phyloP scores from a whole-genome alignment of 495 filamentous ascomycete species.

The Penicillium daleae region DNA sequence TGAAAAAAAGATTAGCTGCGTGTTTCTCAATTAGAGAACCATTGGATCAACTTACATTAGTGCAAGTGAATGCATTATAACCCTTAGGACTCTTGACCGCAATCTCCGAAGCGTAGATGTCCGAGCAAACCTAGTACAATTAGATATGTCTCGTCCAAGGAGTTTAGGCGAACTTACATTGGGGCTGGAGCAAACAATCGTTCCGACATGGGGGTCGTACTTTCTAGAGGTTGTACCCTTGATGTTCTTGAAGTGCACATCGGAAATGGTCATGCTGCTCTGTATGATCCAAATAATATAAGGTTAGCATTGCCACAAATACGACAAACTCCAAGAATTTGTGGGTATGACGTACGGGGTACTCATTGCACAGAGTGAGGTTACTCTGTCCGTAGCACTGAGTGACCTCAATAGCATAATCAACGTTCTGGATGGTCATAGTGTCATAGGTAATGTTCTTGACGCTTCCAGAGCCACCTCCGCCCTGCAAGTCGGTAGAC shows the following conservation, averaged over 20 bases:
- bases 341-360: constrained; percentile 41
- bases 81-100: constrained; percentile 56
- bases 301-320: background rate
- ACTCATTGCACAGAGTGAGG: constrained; percentile 61
- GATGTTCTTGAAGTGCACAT: constrained; percentile 58
- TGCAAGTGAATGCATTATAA: constrained; percentile 53
- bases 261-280: constrained; percentile 60
- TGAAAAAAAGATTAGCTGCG: background rate
- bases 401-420: constrained; percentile 67
- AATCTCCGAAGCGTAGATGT: constrained; percentile 56
- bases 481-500: constrained; percentile 62
- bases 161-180: constrained; percentile 33
- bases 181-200: constrained; percentile 60
- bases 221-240: constrained; percentile 57
- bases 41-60: constrained; percentile 45
- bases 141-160: background rate
- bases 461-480: constrained; percentile 59
- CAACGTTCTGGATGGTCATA: constrained; percentile 59
- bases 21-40: background rate
- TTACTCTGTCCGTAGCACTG: constrained; percentile 71
- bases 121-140: constrained; percentile 49
- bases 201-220: constrained; percentile 54
- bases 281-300: constrained; percentile 13
- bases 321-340: background rate
- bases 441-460: constrained; percentile 61